Evolutionary conservation across 2,329 filamentous ascomycete genomes (phyloP), one percentile per base, ranked within the genome.

Genomic region (Sporothrix euskadiensis): DNA sequence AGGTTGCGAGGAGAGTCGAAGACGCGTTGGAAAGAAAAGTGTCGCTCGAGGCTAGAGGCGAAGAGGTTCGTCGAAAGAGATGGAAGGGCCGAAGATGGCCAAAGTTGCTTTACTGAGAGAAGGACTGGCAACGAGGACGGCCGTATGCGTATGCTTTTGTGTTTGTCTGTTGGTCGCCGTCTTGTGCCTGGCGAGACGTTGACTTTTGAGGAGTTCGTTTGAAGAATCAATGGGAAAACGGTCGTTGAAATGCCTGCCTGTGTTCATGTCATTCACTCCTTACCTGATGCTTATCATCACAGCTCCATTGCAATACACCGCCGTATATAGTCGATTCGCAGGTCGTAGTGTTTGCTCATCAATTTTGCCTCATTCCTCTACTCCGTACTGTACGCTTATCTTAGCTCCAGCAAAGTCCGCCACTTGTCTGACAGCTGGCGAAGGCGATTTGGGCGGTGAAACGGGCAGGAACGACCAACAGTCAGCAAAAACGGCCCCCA

Each of bases 361-460:
- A 14, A 8, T 35, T 61, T 61, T 61, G 57, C 57, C 57, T 61
- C 57, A 35, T 32, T 61, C 16, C 8, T 9, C 12, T n/a, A n/a
- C 6, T 30, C 8, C 8, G 22, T 9, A 57, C 4, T 52, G 7
- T n/a, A 26, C 26, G 26, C 47, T 35, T 35, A 35, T 35, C 16
- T 4, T 49, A 52, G n/a, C 47, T 52, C 16, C 16, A 56, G 52
- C 4, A 19, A 19, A n/a, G 52, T 16, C 65, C 65, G 65, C 65
- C 65, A 68, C 66, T 69, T 69, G 30, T 9, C 49, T 56, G 47
- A 41, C 66, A 69, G 66, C 66, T 69, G 68, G 52, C 68, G 52
- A 47, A 16, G 39, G 39, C 61, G n/a, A 66, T 10, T 22, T 65
- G 19, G 35, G 19, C 1, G 10, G 59, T 65, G 16, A 5, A 54